Evolutionary conservation across 352 stramenopile species (phyloP), one percentile per base, ranked within the genome.

Genomic region (Pythium pectinolyticum): DNA sequence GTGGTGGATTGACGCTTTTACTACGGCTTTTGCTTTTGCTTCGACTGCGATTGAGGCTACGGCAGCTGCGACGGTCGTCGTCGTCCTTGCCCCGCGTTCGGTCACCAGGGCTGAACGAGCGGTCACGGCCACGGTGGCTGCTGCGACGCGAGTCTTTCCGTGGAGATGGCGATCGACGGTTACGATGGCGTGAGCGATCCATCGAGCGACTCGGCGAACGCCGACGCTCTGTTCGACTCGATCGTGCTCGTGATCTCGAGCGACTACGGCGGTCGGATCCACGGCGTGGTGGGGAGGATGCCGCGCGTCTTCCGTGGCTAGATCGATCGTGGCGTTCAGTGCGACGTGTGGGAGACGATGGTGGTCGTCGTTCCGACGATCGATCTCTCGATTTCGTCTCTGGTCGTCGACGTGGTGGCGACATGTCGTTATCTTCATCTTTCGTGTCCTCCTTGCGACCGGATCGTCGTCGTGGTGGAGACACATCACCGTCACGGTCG

Each of bases 141-240:
- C n/a, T n/a, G n/a, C n/a, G n/a, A n/a, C n/a, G n/a, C n/a, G n/a
- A 27, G 47, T 63, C 66, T 19, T 56, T 49, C 6, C 66, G 75
- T 45, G 67, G 63, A 34, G 74, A 86, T 11, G 40, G 58, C 40
- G 72, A 55, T 39, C 28, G 54, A 46, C 28, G 37, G n/a, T 30
- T 40, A 43, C 45, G 45, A 22, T 52, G 22, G 17, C 45, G 74
- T 5, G 40, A 47, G 40, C 12, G 40, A 47, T 47, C 40, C 40
- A 28, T 14, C 4, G 40, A 47, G 5, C 6, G 3, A 20, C 40
- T 47, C 12, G 47, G 63, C 40, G 34, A 35, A 12, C 53, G 58
- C n/a, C 48, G 45, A 4, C 68, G 48, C 9, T 2, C 20, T 28
- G n/a, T 19, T 7, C 24, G 28, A 30, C 32, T 24, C 14, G 57